Conservation (phyloP, 768 basidiomycete genomes). For the Rubroboletus satanas region DNA sequence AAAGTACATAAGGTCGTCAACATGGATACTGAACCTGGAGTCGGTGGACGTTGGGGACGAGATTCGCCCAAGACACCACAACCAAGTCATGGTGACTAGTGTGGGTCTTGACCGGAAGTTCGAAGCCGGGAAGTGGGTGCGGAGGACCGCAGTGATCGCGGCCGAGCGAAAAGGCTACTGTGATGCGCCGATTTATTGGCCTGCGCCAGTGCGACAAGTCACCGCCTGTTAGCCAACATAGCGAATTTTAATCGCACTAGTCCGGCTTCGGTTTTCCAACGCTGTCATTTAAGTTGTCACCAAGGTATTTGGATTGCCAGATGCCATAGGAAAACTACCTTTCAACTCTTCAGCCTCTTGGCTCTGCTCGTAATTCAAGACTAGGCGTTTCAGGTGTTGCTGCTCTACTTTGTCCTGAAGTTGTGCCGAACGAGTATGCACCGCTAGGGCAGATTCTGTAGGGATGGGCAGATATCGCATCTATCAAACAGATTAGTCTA, state of each 20-base stretch:
- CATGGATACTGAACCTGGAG: slow-evolving; percentile 16
- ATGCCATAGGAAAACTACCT: slow-evolving; percentile 39
- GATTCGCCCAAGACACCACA: slow-evolving; percentile 15
- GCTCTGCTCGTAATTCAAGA: slow-evolving; percentile 85
- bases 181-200: slow-evolving; percentile 19
- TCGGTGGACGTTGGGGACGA: slow-evolving; percentile 6
- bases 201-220: slow-evolving; percentile 9
- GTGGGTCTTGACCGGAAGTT: slow-evolving; percentile 19
- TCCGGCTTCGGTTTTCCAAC: slow-evolving; percentile 64
- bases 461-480: slow-evolving; percentile 88
- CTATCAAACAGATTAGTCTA: slow-evolving; percentile 38
- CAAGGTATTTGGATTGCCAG: not conserved
- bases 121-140: slow-evolving; percentile 20
- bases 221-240: slow-evolving; percentile 54
- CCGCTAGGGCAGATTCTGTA: slow-evolving; percentile 78
- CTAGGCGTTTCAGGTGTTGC: slow-evolving; percentile 93
- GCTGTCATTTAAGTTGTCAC: slow-evolving; percentile 36
- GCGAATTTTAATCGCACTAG: slow-evolving; percentile 71
- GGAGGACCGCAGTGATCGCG: slow-evolving; percentile 19
- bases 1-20: slow-evolving; percentile 28
- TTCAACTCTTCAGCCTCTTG: slow-evolving; percentile 82
- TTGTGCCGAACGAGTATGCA: slow-evolving; percentile 89
- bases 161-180: slow-evolving; percentile 20
- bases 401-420: slow-evolving; percentile 94
- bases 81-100: slow-evolving; percentile 9